phyloP scores from a whole-genome alignment of 176 grass and related monocot genomes.

The Cenchrus fungigraminus region DNA sequence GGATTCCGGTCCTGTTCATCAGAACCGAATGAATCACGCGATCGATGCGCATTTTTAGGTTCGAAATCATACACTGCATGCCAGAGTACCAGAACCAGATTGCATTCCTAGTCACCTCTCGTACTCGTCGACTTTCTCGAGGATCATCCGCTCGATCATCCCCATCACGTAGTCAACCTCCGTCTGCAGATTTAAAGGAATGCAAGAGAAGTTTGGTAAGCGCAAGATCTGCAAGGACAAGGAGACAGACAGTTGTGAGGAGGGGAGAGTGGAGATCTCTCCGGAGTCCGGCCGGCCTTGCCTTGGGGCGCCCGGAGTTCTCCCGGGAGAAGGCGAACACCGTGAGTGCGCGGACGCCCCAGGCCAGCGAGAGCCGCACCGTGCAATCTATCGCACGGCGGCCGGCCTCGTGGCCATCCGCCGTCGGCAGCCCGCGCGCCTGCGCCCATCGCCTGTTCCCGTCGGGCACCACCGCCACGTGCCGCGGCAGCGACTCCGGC shows the following conservation, averaged over 20 bases:
- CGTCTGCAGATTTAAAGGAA: slow-evolving; percentile 34
- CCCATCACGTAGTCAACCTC: slow-evolving; percentile 63
- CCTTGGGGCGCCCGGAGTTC: slow-evolving; percentile 67
- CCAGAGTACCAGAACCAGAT: too few relatives aligned
- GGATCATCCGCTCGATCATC: slow-evolving; percentile 48
- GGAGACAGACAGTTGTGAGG: too few relatives aligned
- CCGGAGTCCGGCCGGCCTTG: not conserved
- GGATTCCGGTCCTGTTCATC: slow-evolving; percentile 40
- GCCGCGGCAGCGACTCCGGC: slow-evolving; percentile 45
- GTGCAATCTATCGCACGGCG: slow-evolving; percentile 44
- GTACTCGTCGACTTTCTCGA: slow-evolving; percentile 43
- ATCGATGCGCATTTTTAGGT: not conserved
- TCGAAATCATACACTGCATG: too few relatives aligned
- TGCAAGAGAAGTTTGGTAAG: not conserved
- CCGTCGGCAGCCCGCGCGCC: slow-evolving; percentile 39
- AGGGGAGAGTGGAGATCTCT: too few relatives aligned
- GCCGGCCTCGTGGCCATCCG: slow-evolving; percentile 60
- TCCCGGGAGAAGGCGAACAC: slow-evolving; percentile 70
- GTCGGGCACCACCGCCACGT: slow-evolving; percentile 74
- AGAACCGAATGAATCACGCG: not conserved
- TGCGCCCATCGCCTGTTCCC: slow-evolving; percentile 68
- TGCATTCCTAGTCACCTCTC: slow-evolving; percentile 23
- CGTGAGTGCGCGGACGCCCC: slow-evolving; percentile 61
- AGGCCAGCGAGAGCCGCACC: slow-evolving; percentile 41
- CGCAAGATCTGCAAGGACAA: not conserved